Evolutionary conservation across 306 rosid species (phyloP), one percentile per base, ranked within the genome.

Genomic region (Pterocarpus santalinus): DNA sequence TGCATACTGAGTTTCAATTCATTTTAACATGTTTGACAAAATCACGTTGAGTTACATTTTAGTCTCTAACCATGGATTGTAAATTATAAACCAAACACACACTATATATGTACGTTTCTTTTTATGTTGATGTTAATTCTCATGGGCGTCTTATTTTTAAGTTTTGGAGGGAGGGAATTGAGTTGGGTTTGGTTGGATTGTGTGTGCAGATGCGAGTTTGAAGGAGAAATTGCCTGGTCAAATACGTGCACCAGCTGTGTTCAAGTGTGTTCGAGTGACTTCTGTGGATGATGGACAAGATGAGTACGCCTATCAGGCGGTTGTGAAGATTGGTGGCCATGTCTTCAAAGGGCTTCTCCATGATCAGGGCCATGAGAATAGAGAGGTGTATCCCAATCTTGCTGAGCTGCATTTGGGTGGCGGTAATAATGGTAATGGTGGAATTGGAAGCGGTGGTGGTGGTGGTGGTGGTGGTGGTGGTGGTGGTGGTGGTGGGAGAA

Each of bases 201-300:
- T 70, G 7, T 71, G 6, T 46, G 39, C 83, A 95, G 99, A 92
- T 89, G 97, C 80, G 67, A 62, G 92, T 13, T 84, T 89, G 17
- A 90, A 80, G 28, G 98, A 89, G 57, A 1, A 87, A 36, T 82
- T 95, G 86, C 99, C 97, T 0, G 92, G 97, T 0, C 99, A 93
- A 85, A 87, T 95, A 65, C 90, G 97, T 8, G 97, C 90, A 32
- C 86, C 88, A 12, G 99, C 99, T 2, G 95, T 91, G 46, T 95
- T 95, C 92, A 95, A 95, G 90, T 95, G 99, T 73, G 99, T 95
- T 4, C 73, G 92, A 68, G 99, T 95, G 38, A 89, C 99, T 3
- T 91, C 95, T 2, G 89, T 95, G 85, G 97, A 93, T 0, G 97
- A 90, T 12, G 97, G 95, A 0, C 88, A 91, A 15, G 99, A 88